These are phyloP conservation scores for Komagataella phaffii DNA, from an alignment of 805 yeast species.

Conservation along the genomic window DNA sequence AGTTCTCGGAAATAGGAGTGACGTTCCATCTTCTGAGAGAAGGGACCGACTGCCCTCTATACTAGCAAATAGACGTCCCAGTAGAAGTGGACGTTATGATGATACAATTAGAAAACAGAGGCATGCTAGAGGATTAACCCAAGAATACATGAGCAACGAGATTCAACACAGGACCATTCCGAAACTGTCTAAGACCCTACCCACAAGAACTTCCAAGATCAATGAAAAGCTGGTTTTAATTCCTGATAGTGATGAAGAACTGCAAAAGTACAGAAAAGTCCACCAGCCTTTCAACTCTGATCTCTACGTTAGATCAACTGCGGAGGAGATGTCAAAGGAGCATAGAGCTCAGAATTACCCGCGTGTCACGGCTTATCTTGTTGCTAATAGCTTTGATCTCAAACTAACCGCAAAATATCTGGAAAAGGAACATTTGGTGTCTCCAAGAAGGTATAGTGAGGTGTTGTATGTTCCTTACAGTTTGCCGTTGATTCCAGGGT, in stretches of 20 bases:
- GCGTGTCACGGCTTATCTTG: conserved; percentile 84
- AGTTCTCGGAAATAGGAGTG: conserved; percentile 65
- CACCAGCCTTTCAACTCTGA: conserved; percentile 12
- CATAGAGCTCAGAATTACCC: conserved; percentile 51
- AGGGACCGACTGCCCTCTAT: conserved; percentile 24
- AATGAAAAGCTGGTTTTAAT: conserved; percentile 79
- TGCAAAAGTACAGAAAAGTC: conserved; percentile 3
- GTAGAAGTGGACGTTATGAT: neutral
- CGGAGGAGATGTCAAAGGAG: conserved; percentile 47
- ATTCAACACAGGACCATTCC: conserved; percentile 20
- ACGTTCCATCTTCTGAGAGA: conserved; percentile 73
- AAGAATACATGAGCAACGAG: conserved; percentile 5
- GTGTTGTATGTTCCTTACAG: conserved; percentile 86
- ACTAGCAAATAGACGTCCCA: conserved; percentile 3
- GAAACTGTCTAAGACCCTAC: conserved; percentile 39
- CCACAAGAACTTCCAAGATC: conserved; percentile 71
- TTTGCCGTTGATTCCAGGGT: conserved; percentile 77
- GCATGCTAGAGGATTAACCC: conserved; percentile 3
- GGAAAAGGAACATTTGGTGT: conserved; percentile 59
- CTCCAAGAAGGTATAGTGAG: conserved; percentile 83
- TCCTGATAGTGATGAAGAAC: conserved; percentile 39
- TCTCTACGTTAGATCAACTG: conserved; percentile 20
- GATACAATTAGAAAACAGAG: neutral
- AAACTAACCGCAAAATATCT: conserved; percentile 51
- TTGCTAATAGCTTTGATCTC: conserved; percentile 72